phyloP scores from a whole-genome alignment of 179 eudicot species.

The Patellifolia procumbens region DNA sequence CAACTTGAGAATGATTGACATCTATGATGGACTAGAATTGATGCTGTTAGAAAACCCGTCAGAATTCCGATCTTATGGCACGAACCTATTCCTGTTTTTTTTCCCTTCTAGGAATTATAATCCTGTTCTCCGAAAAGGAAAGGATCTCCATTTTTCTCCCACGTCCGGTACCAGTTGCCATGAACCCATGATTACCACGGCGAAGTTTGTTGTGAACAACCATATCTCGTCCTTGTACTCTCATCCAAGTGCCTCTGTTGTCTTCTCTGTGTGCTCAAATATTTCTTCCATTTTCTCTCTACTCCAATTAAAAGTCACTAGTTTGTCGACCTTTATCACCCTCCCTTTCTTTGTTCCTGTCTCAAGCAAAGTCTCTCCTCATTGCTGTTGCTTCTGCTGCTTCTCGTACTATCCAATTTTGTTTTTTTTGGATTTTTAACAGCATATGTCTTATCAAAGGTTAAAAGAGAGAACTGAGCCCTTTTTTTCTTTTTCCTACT shows the following conservation, averaged over 20 bases:
- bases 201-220: not conserved
- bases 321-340: not conserved
- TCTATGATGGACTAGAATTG: too few relatives aligned
- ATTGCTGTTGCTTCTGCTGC: not conserved
- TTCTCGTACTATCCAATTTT: not conserved
- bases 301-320: not conserved
- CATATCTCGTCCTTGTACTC: not conserved
- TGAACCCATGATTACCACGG: too few relatives aligned
- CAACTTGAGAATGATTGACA: too few relatives aligned
- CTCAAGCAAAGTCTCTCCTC: not conserved
- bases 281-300: not conserved
- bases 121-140: too few relatives aligned
- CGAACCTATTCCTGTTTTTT: too few relatives aligned
- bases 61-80: too few relatives aligned
- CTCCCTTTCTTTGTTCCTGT: not conserved
- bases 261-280: not conserved
- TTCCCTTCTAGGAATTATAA: too few relatives aligned
- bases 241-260: not conserved
- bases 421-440: not conserved
- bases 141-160: too few relatives aligned
- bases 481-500: too few relatives aligned
- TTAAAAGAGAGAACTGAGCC: not conserved
- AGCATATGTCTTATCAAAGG: not conserved
- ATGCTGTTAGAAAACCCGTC: too few relatives aligned
- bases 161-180: not conserved